Evolutionary conservation across 768 basidiomycete species (phyloP), one percentile per base, ranked within the genome.

Genomic region (Mrakia blollopis): DNA sequence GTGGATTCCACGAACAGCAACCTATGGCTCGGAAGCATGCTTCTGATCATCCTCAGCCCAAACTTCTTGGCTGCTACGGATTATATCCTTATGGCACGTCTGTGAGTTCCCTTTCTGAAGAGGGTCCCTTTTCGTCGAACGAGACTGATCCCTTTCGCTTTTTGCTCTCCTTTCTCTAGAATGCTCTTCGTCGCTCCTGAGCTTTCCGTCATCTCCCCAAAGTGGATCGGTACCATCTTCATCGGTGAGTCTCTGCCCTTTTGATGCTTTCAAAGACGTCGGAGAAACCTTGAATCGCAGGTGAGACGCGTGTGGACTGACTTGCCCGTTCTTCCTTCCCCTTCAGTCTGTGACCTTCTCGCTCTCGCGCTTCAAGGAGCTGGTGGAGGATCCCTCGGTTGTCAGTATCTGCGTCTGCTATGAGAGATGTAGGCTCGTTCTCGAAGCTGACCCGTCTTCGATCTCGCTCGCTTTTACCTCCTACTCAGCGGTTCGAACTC

Each of bases 11-110:
- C 61, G 39, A 37, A 41, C 41, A 18, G 21, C 4, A 28, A 65
- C 11, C 7, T n/a, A 23, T 74, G 73, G 73, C 61, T 74, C 30
- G 73, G 61, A 13, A n/a, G 25, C 25, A 9, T 74, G 61, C 60
- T 74, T 3, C 9, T 74, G 30, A 63, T 74, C 50, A 74, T 74
- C 16, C 50, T 74, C 11, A 8, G 13, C 11, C 73, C 73, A 0
- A 74, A 74, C 41, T 74, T 74, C 37, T 61, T 74, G n/a, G 73
- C 73, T 14, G 73, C 73, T 5, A 44, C 54, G 23, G 73, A 74
- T 47, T 74, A 74, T 39, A 74, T 74, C 25, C 61, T 74, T 11
- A 57, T 74, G 39, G 73, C 73, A 30, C 30, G 63, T 6, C 7
- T 62, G 70, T 72, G 35, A 52, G 70, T 30, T 32, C 44, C n/a